Base-by-base conservation (phyloP, 495 filamentous ascomycete species). In the Aspergillus diversus region DNA sequence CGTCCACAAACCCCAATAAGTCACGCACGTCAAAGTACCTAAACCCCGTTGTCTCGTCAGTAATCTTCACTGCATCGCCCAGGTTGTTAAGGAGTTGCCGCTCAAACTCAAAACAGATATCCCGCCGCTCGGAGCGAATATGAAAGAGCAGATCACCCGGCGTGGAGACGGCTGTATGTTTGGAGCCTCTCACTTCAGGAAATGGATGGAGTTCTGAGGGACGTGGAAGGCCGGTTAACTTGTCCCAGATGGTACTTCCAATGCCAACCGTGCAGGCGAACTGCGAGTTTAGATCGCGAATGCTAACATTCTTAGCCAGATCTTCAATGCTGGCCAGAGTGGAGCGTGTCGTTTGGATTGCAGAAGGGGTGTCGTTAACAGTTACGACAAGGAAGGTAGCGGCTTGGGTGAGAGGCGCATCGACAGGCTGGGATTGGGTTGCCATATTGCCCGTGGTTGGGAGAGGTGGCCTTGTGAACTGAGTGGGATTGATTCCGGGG, bases 1-100 rank as follows among this genome's bases (percentile, higher is more conserved):
- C 83, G 42, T 87, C 84, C 6, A 87, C 83, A 55, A 87, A 87
- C 1, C 84, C 84, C 1, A 87, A 77, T 0, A 87, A 80, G 65
- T 87, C 84, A 15, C 84, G 82, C 1, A 81, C 76, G 55, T 86
- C 84, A 35, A 87, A 87, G 67, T 87, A 86, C 15, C 84, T 83
- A 68, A 87, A 87, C 0, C 84, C 84, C 31, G 71, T 71, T 2
- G 84, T 87, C 57, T 81, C 81, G 55, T 87, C 84, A 5, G 80
- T 74, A 0, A 85, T 72, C 0, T 59, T 57, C 11, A 83, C 77
- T 8, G 81, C 55, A 59, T 78, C 76, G 5, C 82, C 82, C 5
- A 87, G 75, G 5, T 60, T 64, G 34, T 84, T 77, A 59, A 86
- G 66, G 27, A 86, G 66, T 63, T 85, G 83, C 31, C 79, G 71